Conservation (phyloP, 768 basidiomycete species). For the Tricholoma terreum region DNA sequence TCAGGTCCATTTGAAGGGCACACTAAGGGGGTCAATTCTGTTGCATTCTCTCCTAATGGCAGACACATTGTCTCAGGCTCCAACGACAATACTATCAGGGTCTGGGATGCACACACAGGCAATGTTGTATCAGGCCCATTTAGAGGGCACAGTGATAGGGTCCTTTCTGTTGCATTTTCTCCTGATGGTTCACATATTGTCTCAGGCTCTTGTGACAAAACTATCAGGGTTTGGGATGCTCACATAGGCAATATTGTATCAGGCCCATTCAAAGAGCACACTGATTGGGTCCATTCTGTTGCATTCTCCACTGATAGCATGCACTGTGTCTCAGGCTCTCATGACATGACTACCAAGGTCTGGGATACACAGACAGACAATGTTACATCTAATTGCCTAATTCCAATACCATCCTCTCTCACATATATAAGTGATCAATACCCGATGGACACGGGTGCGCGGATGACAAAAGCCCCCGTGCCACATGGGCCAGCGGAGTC, state of each 20-base stretch:
- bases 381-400: too few species aligned
- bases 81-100: background rate
- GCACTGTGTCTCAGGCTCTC: background rate
- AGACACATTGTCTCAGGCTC: background rate
- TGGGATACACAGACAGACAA: too few species aligned
- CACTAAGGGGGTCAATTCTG: background rate
- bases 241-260: background rate
- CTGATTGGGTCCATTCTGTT: background rate
- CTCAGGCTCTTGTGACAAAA: background rate
- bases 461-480: too few species aligned
- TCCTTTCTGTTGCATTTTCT: background rate
- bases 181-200: background rate
- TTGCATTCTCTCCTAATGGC: background rate
- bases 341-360: background rate
- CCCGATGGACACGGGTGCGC: too few species aligned
- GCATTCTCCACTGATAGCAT: background rate
- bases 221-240: background rate
- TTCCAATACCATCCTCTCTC: too few species aligned
- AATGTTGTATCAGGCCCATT: background rate
- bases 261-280: background rate
- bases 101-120: background rate
- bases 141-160: background rate
- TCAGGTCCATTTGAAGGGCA: background rate
- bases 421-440: too few species aligned
- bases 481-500: too few species aligned